Conservation (phyloP, 2,329 filamentous ascomycete genomes). For the Colletotrichum tanaceti region DNA sequence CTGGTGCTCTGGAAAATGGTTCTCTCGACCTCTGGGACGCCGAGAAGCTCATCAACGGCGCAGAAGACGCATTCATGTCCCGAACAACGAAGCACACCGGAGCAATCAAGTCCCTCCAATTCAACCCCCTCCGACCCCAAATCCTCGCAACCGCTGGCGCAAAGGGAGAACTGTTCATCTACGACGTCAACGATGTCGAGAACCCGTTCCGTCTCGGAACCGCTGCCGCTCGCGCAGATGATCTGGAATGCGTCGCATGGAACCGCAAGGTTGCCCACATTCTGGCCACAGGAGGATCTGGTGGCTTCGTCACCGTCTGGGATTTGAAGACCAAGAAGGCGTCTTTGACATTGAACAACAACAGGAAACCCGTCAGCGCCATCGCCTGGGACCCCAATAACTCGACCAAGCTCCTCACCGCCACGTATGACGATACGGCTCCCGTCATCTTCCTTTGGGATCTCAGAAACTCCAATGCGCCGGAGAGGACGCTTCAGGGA, state of each 20-base stretch:
- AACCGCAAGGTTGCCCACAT: slow-evolving; percentile 98
- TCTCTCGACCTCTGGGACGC: slow-evolving; percentile 95
- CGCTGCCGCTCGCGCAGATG: slow-evolving; percentile 87
- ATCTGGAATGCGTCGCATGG: slow-evolving; percentile 97
- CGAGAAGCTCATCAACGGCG: slow-evolving; percentile 69
- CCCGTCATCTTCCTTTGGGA: slow-evolving; percentile 95
- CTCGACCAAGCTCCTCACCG: slow-evolving; percentile 93
- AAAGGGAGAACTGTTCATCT: slow-evolving; percentile 96
- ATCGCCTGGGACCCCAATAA: slow-evolving; percentile 98
- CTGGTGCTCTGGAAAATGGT: slow-evolving; percentile 94
- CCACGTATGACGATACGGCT: slow-evolving; percentile 87
- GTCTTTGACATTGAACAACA: slow-evolving; percentile 94
- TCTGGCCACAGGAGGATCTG: slow-evolving; percentile 90
- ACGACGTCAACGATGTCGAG: slow-evolving; percentile 89
- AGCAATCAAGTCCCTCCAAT: slow-evolving; percentile 93
- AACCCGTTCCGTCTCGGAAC: slow-evolving; percentile 92
- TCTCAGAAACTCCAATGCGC: slow-evolving; percentile 93
- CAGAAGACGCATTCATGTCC: slow-evolving; percentile 81
- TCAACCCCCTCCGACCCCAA: slow-evolving; percentile 92
- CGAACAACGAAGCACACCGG: slow-evolving; percentile 91
- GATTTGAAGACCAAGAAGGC: slow-evolving; percentile 98
- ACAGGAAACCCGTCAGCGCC: slow-evolving; percentile 91
- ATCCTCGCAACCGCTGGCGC: slow-evolving; percentile 92
- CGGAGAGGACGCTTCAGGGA: slow-evolving; percentile 87
- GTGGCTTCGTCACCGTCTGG: slow-evolving; percentile 98